phyloP scores from a whole-genome alignment of 1,284 basidiomycete genomes.

The Microbotryum scabiosae region DNA sequence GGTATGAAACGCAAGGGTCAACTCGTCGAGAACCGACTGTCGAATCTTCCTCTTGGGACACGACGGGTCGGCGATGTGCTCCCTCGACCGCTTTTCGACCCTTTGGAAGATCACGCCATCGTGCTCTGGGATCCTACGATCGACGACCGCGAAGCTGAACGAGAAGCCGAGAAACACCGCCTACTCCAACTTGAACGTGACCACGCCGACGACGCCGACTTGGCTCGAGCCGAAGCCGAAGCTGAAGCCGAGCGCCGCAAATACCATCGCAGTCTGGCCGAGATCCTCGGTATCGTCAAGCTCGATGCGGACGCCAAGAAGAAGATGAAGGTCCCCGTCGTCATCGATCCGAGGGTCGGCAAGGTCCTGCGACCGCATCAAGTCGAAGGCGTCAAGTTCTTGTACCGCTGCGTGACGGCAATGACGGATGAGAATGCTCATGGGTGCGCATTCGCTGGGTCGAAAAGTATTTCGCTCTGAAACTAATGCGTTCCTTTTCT shows the following conservation, averaged over 20 bases:
- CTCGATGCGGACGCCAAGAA: slow-evolving; percentile 48
- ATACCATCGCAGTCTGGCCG: slow-evolving; percentile 74
- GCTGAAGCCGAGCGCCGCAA: slow-evolving; percentile 22
- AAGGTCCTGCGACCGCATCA: slow-evolving; percentile 95
- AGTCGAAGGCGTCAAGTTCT: slow-evolving; percentile 96
- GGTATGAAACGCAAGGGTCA: slow-evolving; percentile 72
- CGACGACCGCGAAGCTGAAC: slow-evolving; percentile 71
- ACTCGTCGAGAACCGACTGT: slow-evolving; percentile 54
- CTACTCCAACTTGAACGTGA: slow-evolving; percentile 37
- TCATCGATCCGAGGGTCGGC: slow-evolving; percentile 79
- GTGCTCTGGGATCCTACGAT: slow-evolving; percentile 96
- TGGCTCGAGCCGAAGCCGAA: slow-evolving; percentile 55
- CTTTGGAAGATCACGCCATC: slow-evolving; percentile 95
- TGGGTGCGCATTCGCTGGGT: slow-evolving; percentile 45
- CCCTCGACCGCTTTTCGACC: slow-evolving; percentile 87
- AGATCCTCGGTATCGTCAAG: slow-evolving; percentile 58
- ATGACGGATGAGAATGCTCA: slow-evolving; percentile 86
- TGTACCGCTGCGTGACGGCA: slow-evolving; percentile 91
- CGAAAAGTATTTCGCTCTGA: neutral
- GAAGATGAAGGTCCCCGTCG: slow-evolving; percentile 83
- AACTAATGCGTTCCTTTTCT: neutral
- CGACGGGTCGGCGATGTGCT: slow-evolving; percentile 72
- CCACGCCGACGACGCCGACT: slow-evolving; percentile 61
- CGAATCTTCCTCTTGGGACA: slow-evolving; percentile 74
- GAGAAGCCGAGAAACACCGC: slow-evolving; percentile 15